Conservation (phyloP, 371 early-diverging fungal genomes). For the Phascolomyces articulosus region DNA sequence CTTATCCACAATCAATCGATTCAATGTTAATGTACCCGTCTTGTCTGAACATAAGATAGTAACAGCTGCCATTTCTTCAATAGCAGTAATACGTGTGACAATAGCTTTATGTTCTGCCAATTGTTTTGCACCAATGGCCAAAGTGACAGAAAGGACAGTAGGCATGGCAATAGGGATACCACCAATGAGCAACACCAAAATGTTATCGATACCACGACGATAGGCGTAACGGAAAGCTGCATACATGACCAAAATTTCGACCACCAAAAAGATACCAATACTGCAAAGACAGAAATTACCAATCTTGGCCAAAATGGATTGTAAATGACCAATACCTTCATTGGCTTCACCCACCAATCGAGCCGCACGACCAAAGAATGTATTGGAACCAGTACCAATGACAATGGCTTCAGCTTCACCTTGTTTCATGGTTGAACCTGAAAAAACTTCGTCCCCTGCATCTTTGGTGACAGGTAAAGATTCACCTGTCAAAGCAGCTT, state of each 20-base stretch:
- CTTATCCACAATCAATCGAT: slow-evolving; percentile 81
- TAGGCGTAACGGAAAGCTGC: slow-evolving; percentile 72
- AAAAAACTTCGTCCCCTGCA: slow-evolving; percentile 71
- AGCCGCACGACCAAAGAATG: slow-evolving; percentile 91
- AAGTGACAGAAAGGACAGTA: slow-evolving; percentile 88
- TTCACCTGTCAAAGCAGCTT: slow-evolving; percentile 88
- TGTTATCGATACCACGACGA: slow-evolving; percentile 72
- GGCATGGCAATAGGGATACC: slow-evolving; percentile 84
- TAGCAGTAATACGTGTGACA: slow-evolving; percentile 84
- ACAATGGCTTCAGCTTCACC: slow-evolving; percentile 91
- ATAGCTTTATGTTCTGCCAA: slow-evolving; percentile 93
- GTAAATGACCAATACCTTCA: slow-evolving; percentile 88
- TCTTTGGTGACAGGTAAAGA: slow-evolving; percentile 75
- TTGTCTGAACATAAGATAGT: slow-evolving; percentile 95
- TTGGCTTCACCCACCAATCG: slow-evolving; percentile 76
- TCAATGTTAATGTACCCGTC: slow-evolving; percentile 96
- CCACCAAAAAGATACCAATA: slow-evolving; percentile 72
- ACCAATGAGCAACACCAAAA: slow-evolving; percentile 77
- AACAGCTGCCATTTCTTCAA: slow-evolving; percentile 93
- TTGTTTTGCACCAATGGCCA: slow-evolving; percentile 93
- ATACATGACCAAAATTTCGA: slow-evolving; percentile 84
- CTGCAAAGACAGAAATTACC: slow-evolving; percentile 85
- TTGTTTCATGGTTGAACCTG: slow-evolving; percentile 87
- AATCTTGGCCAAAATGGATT: slow-evolving; percentile 86
- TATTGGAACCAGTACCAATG: slow-evolving; percentile 83